These are phyloP conservation scores for Solanum medicagineum DNA, from an alignment of 257 asterid species.

Conservation along the genomic window DNA sequence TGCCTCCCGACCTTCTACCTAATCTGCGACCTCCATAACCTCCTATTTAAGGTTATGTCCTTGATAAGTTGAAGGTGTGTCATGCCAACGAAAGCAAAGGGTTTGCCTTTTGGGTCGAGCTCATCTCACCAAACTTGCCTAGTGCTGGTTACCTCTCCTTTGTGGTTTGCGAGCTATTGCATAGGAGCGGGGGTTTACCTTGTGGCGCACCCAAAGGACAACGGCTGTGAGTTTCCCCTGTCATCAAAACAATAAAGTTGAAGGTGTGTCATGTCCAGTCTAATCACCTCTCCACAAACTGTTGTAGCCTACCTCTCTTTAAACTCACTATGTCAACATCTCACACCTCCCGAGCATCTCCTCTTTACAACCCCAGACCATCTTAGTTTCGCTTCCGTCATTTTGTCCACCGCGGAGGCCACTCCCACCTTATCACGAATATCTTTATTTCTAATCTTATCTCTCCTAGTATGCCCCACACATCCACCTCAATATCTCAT, in stretches of 20 bases:
- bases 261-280: neutral
- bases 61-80: neutral
- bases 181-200: no score
- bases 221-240: no score
- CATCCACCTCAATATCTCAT: neutral
- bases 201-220: no score
- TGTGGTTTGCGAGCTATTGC: no score
- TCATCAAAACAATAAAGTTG: neutral
- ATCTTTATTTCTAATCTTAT: neutral
- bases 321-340: neutral
- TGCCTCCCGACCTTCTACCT: no score
- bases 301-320: neutral
- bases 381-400: neutral
- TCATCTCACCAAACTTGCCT: no score
- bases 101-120: no score
- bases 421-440: neutral
- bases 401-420: neutral
- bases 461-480: neutral
- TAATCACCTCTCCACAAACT: neutral
- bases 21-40: neutral
- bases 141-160: no score
- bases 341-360: neutral
- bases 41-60: neutral
- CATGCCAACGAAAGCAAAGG: neutral
- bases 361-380: neutral